Percentiles rank a stretch among this genome's conserved stretches.
phyloP scores from a whole-genome alignment of 495 filamentous ascomycete species.

The Neurospora discreta region DNA sequence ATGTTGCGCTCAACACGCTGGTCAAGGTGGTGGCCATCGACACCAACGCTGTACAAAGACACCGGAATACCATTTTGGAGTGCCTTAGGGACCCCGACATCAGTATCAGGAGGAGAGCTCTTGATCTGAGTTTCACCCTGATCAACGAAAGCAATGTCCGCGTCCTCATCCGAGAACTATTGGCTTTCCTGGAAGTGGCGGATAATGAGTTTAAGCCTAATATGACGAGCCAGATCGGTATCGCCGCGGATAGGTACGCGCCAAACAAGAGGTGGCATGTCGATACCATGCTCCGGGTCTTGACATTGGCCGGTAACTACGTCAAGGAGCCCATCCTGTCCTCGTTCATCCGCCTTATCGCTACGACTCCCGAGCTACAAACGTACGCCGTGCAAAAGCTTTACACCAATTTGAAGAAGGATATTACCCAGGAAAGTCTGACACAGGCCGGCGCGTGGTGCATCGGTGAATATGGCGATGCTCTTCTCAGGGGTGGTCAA shows the following conservation, averaged over 20 bases:
- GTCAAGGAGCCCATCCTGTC: slow-evolving; percentile 97
- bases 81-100: slow-evolving; percentile 98
- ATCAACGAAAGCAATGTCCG: slow-evolving; percentile 96
- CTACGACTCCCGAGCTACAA: slow-evolving; percentile 87
- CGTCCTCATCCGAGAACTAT: slow-evolving; percentile 79
- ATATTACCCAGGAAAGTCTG: slow-evolving; percentile 93
- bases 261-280: slow-evolving; percentile 97
- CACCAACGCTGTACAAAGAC: slow-evolving; percentile 92
- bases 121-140: slow-evolving; percentile 93
- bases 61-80: slow-evolving; percentile 94
- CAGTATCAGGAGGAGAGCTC: slow-evolving; percentile 84
- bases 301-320: slow-evolving; percentile 89
- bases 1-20: slow-evolving; percentile 91
- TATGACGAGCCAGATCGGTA: slow-evolving; percentile 94
- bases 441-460: slow-evolving; percentile 94
- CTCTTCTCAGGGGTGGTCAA: slow-evolving; percentile 73
- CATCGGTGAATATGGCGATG: slow-evolving; percentile 93
- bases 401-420: slow-evolving; percentile 79
- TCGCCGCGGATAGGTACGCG: slow-evolving; percentile 90
- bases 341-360: slow-evolving; percentile 90
- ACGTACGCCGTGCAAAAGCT: slow-evolving; percentile 95
- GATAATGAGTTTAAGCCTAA: slow-evolving; percentile 97
- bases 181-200: slow-evolving; percentile 91
- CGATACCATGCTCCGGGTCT: slow-evolving; percentile 90
- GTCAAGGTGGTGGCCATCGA: slow-evolving; percentile 98